Base-by-base conservation (phyloP, 495 filamentous ascomycete genomes). In the Penicillium cataractarum region DNA sequence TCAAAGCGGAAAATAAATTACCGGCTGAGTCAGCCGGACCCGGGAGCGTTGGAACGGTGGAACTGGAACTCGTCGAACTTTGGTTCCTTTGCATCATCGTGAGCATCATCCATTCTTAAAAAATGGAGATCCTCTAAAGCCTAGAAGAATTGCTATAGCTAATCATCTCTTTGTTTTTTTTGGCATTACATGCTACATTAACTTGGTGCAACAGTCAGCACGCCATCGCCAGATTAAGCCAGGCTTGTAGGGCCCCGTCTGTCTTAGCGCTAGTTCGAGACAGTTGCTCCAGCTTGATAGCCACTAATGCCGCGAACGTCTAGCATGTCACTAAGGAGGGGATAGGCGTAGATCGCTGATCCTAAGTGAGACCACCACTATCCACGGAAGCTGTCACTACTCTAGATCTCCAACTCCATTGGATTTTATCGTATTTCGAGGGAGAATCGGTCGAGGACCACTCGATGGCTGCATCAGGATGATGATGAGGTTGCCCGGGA, bases 1-100 rank as follows among this genome's bases (percentile, higher is more conserved):
- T 17, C 27, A 33, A 26, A 19, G 12, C 12, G 27, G 35, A 44
- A 55, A 59, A 63, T 63, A 68, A 66, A 69, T 60, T 69, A 69
- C 64, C 29, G 17, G 63, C 51, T 71, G 66, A 71, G 44, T 71
- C 61, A 71, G 63, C 63, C 17, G 31, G 61, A 66, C 61, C 61
- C 61, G 51, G 51, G 12, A 35, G 7, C 19, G 51, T 29, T 50
- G 46, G 33, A 56, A 40, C 53, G n/a, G n/a, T n/a, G n/a, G n/a
- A 6, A 21, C 44, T 33, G 24, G 33, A 56, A 42, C 54, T 33
- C 1, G 2, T 39, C 27, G 27, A 61, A 63, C 27, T 64, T 17
- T 61, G 66, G 60, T 65, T 66, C 63, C 55, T 70, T 74, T 74
- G 68, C 72, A 74, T 73, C 74, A 76, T 76, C 39, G 65, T 72